A percentile compares a stretch with the other conserved stretches of the same genome.
phyloP scores from a whole-genome alignment of 768 basidiomycete species.

The Macrocybe gigantea region DNA sequence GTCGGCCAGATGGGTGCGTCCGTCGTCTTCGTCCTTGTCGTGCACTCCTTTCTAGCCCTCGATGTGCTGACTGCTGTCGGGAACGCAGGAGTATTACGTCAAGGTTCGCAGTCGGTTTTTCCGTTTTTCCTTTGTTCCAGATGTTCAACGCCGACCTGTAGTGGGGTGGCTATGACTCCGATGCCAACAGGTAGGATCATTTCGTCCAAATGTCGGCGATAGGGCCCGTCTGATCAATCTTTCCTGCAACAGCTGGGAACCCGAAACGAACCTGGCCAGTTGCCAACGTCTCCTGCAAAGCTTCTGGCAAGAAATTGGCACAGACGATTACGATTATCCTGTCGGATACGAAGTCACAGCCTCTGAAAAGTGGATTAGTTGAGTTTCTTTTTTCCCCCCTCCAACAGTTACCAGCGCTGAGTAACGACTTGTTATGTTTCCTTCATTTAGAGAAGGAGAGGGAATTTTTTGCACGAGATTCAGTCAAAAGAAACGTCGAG shows the following conservation, averaged over 20 bases:
- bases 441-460: constrained; percentile 30
- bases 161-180: constrained; percentile 64
- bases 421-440: background rate
- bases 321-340: constrained; percentile 49
- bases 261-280: constrained; percentile 46
- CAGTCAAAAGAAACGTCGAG: constrained; percentile 12
- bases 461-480: constrained; percentile 24
- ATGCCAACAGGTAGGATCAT: constrained; percentile 45
- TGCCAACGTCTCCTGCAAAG: constrained; percentile 56
- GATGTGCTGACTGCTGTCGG: background rate
- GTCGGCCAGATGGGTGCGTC: background rate
- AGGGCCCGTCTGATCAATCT: background rate
- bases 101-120: constrained; percentile 42
- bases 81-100: constrained; percentile 55
- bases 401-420: background rate
- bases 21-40: background rate
- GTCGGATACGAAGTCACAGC: constrained; percentile 41
- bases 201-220: background rate
- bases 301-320: constrained; percentile 60
- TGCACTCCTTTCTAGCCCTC: background rate
- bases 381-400: constrained; percentile 10
- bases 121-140: background rate
- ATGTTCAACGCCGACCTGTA: constrained; percentile 17
- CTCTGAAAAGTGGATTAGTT: constrained; percentile 54
- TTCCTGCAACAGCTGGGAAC: constrained; percentile 60